Evolutionary conservation across 1,284 basidiomycete genomes (phyloP), one percentile per base, ranked within the genome.

Genomic region (Puccinia coronata): DNA sequence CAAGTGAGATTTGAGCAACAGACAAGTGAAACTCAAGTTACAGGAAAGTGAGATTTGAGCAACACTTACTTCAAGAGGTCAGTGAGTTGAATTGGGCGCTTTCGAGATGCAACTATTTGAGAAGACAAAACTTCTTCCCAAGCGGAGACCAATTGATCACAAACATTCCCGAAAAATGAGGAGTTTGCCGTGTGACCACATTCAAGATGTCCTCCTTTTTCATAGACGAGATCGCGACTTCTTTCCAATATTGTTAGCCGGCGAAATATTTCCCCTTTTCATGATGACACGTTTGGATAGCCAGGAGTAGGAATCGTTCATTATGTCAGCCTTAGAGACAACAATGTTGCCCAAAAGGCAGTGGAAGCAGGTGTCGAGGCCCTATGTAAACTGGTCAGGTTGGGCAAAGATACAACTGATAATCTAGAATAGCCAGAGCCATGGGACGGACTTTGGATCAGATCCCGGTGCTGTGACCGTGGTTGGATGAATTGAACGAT

Each of bases 241-340:
- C 83, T 49, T 83, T 82, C 85, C 85, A 86, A 69, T 86, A 86
- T 83, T 28, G 93, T 95, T 2, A 92, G 94, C 84, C 72, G 31
- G 55, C 53, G 34, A 63, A 82, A 53, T 28, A 67, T 55, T 43
- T n/a, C n/a, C n/a, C n/a, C n/a, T n/a, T n/a, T n/a, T n/a, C n/a
- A n/a, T n/a, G n/a, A n/a, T n/a, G n/a, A n/a, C n/a, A n/a, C n/a
- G n/a, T n/a, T n/a, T n/a, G n/a, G n/a, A n/a, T n/a, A n/a, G n/a
- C n/a, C n/a, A n/a, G n/a, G n/a, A n/a, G n/a, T n/a, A n/a, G n/a
- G n/a, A n/a, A n/a, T n/a, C n/a, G n/a, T n/a, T n/a, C n/a, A n/a
- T n/a, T n/a, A n/a, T n/a, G n/a, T n/a, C n/a, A n/a, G n/a, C n/a
- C n/a, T n/a, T n/a, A n/a, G n/a, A n/a, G n/a, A n/a, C n/a, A n/a